Percentiles rank a stretch among this genome's conserved stretches.
Evolutionary conservation across 345 rosid species (phyloP).

Genomic region (Arabidopsis arenosa): DNA sequence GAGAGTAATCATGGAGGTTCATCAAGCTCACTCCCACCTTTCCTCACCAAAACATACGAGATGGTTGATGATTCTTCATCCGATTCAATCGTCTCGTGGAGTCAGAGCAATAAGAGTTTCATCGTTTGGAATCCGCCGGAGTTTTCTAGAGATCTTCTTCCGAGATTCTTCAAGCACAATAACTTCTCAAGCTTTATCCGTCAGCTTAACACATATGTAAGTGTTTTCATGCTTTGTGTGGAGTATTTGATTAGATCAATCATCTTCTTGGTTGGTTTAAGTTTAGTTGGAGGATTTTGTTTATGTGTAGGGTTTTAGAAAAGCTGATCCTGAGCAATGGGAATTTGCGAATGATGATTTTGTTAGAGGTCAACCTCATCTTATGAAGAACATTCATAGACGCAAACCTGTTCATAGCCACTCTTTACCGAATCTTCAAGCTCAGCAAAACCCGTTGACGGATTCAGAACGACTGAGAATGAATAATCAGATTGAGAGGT

Average conservation of each 20-base stretch:
- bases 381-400: conserved; percentile 87
- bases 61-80: conserved; percentile 90
- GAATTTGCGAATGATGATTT: conserved; percentile 95
- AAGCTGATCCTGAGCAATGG: conserved; percentile 93
- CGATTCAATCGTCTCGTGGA: conserved; percentile 82
- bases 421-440: conserved; percentile 67
- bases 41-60: conserved; percentile 80
- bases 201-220: conserved; percentile 94
- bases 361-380: conserved; percentile 75
- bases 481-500: conserved; percentile 64
- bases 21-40: conserved; percentile 87
- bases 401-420: conserved; percentile 95
- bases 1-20: conserved; percentile 63
- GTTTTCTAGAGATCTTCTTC: conserved; percentile 78
- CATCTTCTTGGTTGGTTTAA: conserved; percentile 3
- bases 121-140: conserved; percentile 85
- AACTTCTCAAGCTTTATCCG: conserved; percentile 97
- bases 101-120: conserved; percentile 71
- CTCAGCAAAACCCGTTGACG: conserved; percentile 58
- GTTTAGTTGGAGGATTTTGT: not conserved
- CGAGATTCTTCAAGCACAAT: conserved; percentile 86
- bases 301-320: conserved; percentile 77
- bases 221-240: conserved; percentile 27
- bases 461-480: conserved; percentile 68
- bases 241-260: not conserved